A percentile compares a stretch with the other conserved stretches of the same genome.
Evolutionary conservation across 805 yeast genomes (phyloP).

Genomic region (Wickerhamiella lipophila): DNA sequence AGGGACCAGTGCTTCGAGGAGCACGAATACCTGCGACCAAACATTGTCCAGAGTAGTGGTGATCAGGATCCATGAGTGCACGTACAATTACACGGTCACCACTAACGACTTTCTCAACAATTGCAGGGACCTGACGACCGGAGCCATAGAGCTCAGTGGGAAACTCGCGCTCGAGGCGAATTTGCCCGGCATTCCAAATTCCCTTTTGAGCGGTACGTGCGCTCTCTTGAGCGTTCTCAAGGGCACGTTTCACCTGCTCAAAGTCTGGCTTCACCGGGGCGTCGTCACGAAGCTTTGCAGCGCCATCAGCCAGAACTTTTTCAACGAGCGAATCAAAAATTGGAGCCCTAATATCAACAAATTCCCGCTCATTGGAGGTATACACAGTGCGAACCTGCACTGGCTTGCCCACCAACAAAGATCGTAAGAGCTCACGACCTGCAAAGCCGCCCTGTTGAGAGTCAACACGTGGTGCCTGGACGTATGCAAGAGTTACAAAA

Average conservation of each 20-base stretch:
- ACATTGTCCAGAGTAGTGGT: conserved; percentile 47
- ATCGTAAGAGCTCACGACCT: conserved; percentile 50
- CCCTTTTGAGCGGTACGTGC: conserved; percentile 46
- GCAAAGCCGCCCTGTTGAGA: conserved; percentile 38
- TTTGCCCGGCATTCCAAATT: conserved; percentile 36
- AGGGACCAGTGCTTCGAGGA: conserved; percentile 48
- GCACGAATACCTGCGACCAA: conserved; percentile 60
- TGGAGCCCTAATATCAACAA: conserved; percentile 60
- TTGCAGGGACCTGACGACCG: conserved; percentile 37
- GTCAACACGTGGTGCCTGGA: conserved; percentile 43
- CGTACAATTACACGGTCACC: conserved; percentile 70
- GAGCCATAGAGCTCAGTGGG: conserved; percentile 22
- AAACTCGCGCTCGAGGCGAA: conserved; percentile 21
- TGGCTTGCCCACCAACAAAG: conserved; percentile 48
- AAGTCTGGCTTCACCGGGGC: conserved; percentile 33
- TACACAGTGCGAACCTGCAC: conserved; percentile 47
- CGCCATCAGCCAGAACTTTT: conserved; percentile 44
- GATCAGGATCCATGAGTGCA: conserved; percentile 34
- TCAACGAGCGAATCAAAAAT: conserved; percentile 47
- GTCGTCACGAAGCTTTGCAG: conserved; percentile 49
- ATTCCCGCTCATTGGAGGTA: conserved; percentile 42
- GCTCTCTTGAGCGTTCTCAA: conserved; percentile 29
- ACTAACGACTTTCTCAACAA: conserved; percentile 62
- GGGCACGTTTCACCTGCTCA: conserved; percentile 29
- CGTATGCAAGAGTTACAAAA: conserved; percentile 48